Conservation (phyloP, 371 early-diverging fungal species). For the Mucor lusitanicus region DNA sequence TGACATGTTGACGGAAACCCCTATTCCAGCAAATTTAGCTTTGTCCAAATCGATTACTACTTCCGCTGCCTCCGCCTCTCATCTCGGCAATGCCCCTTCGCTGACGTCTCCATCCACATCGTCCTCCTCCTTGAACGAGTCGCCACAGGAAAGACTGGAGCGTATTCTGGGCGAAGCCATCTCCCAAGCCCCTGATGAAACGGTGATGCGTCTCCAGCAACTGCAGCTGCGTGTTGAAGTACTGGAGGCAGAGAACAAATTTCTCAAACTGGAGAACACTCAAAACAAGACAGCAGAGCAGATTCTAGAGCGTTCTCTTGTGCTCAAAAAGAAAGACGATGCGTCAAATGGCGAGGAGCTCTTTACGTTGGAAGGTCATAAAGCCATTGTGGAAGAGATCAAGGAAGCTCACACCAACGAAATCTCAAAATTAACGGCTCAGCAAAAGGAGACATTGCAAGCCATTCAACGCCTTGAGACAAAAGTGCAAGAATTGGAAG, state of each 20-base stretch:
- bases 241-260: slow-evolving; percentile 56
- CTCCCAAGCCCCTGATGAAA: slow-evolving; percentile 41
- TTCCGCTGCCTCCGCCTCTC: not conserved
- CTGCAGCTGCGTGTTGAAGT: slow-evolving; percentile 53
- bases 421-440: slow-evolving; percentile 25
- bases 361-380: slow-evolving; percentile 39
- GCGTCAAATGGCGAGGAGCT: slow-evolving; percentile 11
- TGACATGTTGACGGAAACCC: slow-evolving; percentile 42
- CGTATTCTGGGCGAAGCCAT: slow-evolving; percentile 44
- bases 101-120: not conserved
- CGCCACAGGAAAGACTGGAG: slow-evolving; percentile 36
- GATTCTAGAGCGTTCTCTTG: slow-evolving; percentile 37
- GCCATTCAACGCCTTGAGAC: slow-evolving; percentile 36
- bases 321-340: slow-evolving; percentile 28
- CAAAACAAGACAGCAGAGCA: slow-evolving; percentile 44
- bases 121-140: slow-evolving; percentile 10
- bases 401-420: slow-evolving; percentile 28
- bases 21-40: slow-evolving; percentile 34
- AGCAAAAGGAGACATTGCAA: slow-evolving; percentile 15
- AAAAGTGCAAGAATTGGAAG: slow-evolving; percentile 52
- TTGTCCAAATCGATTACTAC: slow-evolving; percentile 36
- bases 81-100: not conserved
- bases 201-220: slow-evolving; percentile 52
- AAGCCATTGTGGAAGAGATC: slow-evolving; percentile 44
- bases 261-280: slow-evolving; percentile 48